Base-by-base conservation (phyloP, 1,139 yeast species). In the Pichia sp. region DNA sequence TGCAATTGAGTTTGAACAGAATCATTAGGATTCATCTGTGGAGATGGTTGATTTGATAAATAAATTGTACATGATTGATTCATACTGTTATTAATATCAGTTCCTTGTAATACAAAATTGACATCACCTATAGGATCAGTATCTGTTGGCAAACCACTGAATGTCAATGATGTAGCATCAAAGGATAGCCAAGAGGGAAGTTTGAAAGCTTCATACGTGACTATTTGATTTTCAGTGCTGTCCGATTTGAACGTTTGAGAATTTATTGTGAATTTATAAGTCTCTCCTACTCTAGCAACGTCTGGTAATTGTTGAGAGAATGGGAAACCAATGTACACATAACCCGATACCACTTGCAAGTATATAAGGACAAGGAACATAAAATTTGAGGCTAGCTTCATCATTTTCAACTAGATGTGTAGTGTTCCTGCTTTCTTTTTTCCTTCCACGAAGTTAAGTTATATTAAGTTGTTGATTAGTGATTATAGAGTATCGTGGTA, bases 271-370 rank as follows among this genome's bases (percentile, higher is more conserved):
- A 85, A 91, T n/a, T 65, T 50, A 63, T 82, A 91, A 1, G 60
- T 55, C 50, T 75, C 67, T 48, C 77, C 75, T 15, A 77, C 74
- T 44, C 95, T 71, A 4, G 95, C 96, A 11, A 91, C 84, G 28
- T 88, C 82, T 15, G 97, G 97, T 30, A 79, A 70, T 62, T 91
- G 98, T 56, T 79, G 78, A 50, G 73, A 64, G 55, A 91, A 74
- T 7, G 96, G 93, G 66, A 83, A 89, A 34, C 89, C 88, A 45
- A 77, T 71, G 48, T 74, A 72, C 2, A 79, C 79, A 17, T 50
- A 42, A 10, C 56, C 56, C 28, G 19, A 26, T 3, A 26, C 30
- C 8, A 18, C 18, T 14, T 14, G 17, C 30, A 26, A 14, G n/a
- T 25, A 19, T 10, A 21, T 19, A 10, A 17, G 11, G 12, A 28